phyloP scores from a whole-genome alignment of 2,329 filamentous ascomycete species.

The Proliferodiscus dingleyae region DNA sequence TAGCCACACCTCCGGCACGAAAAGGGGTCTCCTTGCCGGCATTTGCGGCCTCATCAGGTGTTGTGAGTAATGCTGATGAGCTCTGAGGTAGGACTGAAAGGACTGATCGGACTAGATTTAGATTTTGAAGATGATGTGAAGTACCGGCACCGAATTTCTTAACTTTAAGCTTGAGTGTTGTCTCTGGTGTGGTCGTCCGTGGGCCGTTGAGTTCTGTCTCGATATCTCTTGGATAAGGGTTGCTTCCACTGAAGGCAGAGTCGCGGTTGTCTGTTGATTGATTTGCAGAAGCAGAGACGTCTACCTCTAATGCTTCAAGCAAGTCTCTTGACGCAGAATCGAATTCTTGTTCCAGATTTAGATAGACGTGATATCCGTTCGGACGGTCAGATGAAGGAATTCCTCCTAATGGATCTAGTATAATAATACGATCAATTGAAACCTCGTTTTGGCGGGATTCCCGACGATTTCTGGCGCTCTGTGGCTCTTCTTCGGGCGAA shows the following conservation, averaged over 20 bases:
- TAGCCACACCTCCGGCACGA: constrained; percentile 39
- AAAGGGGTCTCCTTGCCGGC: constrained; percentile 32
- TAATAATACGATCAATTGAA: constrained; percentile 76
- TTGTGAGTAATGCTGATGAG: constrained; percentile 85
- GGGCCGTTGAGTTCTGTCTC: constrained; percentile 24
- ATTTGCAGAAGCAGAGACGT: not conserved
- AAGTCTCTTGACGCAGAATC: constrained; percentile 62
- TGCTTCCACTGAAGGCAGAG: constrained; percentile 32
- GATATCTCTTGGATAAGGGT: constrained; percentile 41
- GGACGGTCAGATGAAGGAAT: constrained; percentile 63
- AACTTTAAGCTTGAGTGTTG: not conserved
- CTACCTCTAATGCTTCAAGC: constrained; percentile 5
- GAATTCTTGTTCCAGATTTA: constrained; percentile 93
- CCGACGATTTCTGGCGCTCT: constrained; percentile 35
- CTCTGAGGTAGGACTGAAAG: constrained; percentile 74
- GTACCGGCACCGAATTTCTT: constrained; percentile 19
- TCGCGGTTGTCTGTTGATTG: not conserved
- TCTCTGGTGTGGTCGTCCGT: not conserved
- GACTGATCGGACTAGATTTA: constrained; percentile 64
- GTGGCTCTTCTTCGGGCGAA: constrained; percentile 37
- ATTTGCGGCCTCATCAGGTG: constrained; percentile 72
- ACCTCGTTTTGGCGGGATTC: constrained; percentile 45
- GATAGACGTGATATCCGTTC: constrained; percentile 71
- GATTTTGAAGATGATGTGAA: constrained; percentile 60
- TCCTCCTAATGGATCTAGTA: constrained; percentile 82